Base-by-base conservation (phyloP, 495 filamentous ascomycete species). In the Chaetomium cochliodes region DNA sequence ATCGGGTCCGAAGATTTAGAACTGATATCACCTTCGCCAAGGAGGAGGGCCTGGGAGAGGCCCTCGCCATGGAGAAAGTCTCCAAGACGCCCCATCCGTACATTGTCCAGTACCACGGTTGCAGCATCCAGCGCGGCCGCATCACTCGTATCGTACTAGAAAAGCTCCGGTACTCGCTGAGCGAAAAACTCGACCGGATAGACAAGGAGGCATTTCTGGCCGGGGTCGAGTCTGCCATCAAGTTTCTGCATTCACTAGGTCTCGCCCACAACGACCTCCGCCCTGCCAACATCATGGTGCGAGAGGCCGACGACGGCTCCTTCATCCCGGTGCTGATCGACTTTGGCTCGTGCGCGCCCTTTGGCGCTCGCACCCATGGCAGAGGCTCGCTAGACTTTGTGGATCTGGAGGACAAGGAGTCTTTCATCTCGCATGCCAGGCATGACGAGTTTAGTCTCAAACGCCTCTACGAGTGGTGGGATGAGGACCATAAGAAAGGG, bases 101-200 rank as follows among this genome's bases (percentile, higher is more conserved):
- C 50, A 52, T 52, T 25, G 25, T 54, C 51, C 51, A 26, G 8
- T 54, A 54, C 26, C 51, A 33, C 51, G 51, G 51, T 16, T 54
- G 51, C 51, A 12, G 51, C 2, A 13, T 33, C 51, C 26, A 18
- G 5, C 51, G 51, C 51, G 51, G 51, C 26, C 51, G 51, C 13
- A 54, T 54, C 51, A 54, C 51, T 0, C 0, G 26, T 13, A 54
- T 54, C 26, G 20, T 30, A 1, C 15, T 54, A 13, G 51, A 54
- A 13, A 8, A 3, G 0, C 51, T 54, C 26, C 13, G 30, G 26
- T 23, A n/a, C 12, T 33, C 25, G 1, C 25, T 54, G 51, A 6
- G 7, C 1, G 1, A 33, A 18, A 54, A 13, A 9, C 26, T 54
- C 11, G 26, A 15, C 12, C 4, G 5, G 16, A 13, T 54, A 15